A percentile compares a stretch with the other conserved stretches of the same genome.
phyloP scores from a whole-genome alignment of 495 filamentous ascomycete species.

The Friedmanniomyces simplex region DNA sequence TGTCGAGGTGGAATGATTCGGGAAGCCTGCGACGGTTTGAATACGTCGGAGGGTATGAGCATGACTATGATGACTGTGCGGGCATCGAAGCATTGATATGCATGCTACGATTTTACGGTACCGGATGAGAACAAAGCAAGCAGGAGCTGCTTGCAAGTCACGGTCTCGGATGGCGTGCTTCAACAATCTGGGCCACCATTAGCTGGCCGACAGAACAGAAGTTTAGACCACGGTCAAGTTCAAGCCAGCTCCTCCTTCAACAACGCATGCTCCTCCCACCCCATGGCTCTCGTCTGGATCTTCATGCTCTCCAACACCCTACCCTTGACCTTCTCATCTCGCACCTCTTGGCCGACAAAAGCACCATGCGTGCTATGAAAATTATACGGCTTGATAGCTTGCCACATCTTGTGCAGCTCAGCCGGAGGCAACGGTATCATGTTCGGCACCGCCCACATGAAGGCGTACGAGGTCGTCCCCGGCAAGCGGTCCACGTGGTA shows the following conservation, averaged over 20 bases:
- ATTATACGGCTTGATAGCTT: conserved; percentile 42
- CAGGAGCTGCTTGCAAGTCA: too few species aligned
- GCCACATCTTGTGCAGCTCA: conserved; percentile 44
- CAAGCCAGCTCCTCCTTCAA: conserved; percentile 26
- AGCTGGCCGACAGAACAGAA: neutral
- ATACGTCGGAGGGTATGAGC: neutral
- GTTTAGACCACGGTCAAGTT: neutral
- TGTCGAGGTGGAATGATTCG: neutral
- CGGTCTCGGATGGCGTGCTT: too few species aligned
- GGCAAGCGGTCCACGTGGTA: conserved; percentile 38
- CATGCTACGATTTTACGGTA: neutral
- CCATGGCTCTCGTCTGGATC: conserved; percentile 52
- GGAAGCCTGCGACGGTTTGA: neutral
- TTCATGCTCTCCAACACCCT: conserved; percentile 66
- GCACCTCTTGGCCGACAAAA: conserved; percentile 51
- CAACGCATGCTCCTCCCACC: conserved; percentile 39
- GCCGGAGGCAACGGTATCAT: conserved; percentile 59
- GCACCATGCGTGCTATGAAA: conserved; percentile 58
- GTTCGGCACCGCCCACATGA: conserved; percentile 75
- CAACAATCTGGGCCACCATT: too few species aligned
- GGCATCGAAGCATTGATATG: too few species aligned
- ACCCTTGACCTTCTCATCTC: conserved; percentile 45
- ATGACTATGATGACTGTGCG: too few species aligned
- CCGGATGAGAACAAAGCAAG: neutral
- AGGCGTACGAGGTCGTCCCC: conserved; percentile 53